A percentile compares a stretch with the other conserved stretches of the same genome.
Conservation (phyloP, 2,329 filamentous ascomycete species). For the Penicillium sp. region DNA sequence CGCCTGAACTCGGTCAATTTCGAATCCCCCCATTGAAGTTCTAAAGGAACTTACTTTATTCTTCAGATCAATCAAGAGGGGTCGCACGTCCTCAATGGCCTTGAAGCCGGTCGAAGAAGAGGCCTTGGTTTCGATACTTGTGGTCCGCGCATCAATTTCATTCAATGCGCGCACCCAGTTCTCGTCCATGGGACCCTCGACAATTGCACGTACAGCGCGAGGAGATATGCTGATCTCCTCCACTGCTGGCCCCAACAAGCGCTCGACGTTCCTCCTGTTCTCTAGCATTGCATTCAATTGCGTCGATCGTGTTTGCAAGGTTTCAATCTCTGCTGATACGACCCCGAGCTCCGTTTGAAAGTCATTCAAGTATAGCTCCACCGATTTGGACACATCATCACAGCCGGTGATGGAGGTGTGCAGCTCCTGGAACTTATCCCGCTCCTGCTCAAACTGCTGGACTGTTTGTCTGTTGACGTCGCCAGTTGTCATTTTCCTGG, state of each 20-base stretch:
- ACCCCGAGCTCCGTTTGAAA: conserved; percentile 89
- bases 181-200: conserved; percentile 84
- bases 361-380: conserved; percentile 84
- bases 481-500: conserved; percentile 23
- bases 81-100: conserved; percentile 75
- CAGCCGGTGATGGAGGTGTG: conserved; percentile 84
- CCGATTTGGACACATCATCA: conserved; percentile 86
- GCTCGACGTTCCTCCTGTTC: conserved; percentile 85
- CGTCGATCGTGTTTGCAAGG: conserved; percentile 76
- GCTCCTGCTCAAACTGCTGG: conserved; percentile 75
- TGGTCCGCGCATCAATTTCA: conserved; percentile 74
- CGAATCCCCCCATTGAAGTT: no score
- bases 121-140: conserved; percentile 62
- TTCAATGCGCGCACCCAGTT: conserved; percentile 75
- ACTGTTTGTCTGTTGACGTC: conserved; percentile 53
- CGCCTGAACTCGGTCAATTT: conserved; percentile 60
- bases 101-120: conserved; percentile 61
- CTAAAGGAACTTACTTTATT: conserved; percentile 55
- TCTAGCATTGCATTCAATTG: conserved; percentile 77
- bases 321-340: conserved; percentile 94
- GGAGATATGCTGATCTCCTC: conserved; percentile 90
- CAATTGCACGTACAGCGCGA: conserved; percentile 73
- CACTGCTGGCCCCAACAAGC: conserved; percentile 76
- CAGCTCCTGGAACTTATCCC: conserved; percentile 79
- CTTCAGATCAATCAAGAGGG: conserved; percentile 75